Base-by-base conservation (phyloP, 2,329 filamentous ascomycete genomes). In the Phaeosphaeria sp. region DNA sequence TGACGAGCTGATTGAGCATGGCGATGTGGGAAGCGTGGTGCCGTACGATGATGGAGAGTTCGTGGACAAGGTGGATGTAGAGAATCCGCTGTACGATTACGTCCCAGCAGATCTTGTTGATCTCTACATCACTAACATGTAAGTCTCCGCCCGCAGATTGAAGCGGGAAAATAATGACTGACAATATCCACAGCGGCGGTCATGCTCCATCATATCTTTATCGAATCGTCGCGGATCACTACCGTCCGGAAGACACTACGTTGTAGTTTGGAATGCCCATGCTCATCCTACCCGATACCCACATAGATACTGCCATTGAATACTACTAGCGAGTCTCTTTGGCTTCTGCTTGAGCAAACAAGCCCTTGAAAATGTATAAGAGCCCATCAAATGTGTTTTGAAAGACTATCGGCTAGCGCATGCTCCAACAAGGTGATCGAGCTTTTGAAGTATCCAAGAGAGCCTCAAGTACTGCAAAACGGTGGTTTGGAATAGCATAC, bases 101-200 rank as follows among this genome's bases (percentile, higher is more conserved):
- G 87, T 97, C 17, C 87, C 90, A 8, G 86, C 90, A 0, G 90
- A 92, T 65, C 78, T 90, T 57, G 85, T 95, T 39, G 89, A 92
- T 76, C 85, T 91, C 30, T 95, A 95, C 75, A 92, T 96, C 66
- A 96, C 92, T 18, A 96, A 97, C 67, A 77, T 93, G 86, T 90
- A 80, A 83, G 87, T 40, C 30, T 21, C 83, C 40, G 70, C 50
- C 71, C 68, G n/a, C 27, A 30, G 50, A 21, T 30, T 30, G 25
- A 30, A 6, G 6, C 11, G 25, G 25, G 25, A 30, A 11, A 30
- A 30, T n/a, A n/a, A 1, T 51, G 7, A 27, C 61, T 69, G 53
- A 74, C 51, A 57, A 36, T 36, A 36, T 36, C 42, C 20, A 25
- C 59, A 89, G 87, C 62, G 89, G 89, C 30, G 86, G 86, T 27